Conservation (phyloP, 345 rosid species). For the Populus euphratica region DNA sequence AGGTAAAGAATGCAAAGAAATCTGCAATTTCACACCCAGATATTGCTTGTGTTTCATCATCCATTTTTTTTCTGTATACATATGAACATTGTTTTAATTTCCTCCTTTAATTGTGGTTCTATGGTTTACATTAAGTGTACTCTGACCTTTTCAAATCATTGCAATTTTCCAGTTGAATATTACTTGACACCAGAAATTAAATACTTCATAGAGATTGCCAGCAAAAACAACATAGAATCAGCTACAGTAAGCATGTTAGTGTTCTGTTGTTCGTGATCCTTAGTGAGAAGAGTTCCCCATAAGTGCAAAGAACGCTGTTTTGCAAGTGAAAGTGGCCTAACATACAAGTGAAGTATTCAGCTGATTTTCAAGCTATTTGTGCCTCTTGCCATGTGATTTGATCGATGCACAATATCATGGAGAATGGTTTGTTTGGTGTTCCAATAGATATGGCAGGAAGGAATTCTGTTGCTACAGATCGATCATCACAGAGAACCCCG, state of each 20-base stretch:
- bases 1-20: background rate
- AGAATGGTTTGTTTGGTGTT: slow-evolving; percentile 43
- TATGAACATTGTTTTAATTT: background rate
- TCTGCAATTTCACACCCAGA: background rate
- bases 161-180: slow-evolving; percentile 15
- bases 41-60: background rate
- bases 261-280: background rate
- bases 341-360: background rate
- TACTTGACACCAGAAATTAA: slow-evolving; percentile 5
- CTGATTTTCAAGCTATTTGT: slow-evolving; percentile 8
- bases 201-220: slow-evolving; percentile 17
- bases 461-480: slow-evolving; percentile 32
- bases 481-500: slow-evolving; percentile 16
- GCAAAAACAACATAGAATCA: background rate
- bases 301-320: background rate
- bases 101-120: background rate
- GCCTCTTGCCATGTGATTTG: slow-evolving; percentile 8
- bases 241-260: background rate
- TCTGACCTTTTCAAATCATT: slow-evolving; percentile 3
- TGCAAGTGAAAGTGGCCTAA: background rate
- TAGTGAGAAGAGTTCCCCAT: background rate
- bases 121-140: background rate
- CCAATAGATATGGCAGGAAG: slow-evolving; percentile 33
- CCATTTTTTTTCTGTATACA: background rate
- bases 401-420: slow-evolving; percentile 22